Base-by-base conservation (phyloP, 306 rosid genomes). In the Corylus americana region DNA sequence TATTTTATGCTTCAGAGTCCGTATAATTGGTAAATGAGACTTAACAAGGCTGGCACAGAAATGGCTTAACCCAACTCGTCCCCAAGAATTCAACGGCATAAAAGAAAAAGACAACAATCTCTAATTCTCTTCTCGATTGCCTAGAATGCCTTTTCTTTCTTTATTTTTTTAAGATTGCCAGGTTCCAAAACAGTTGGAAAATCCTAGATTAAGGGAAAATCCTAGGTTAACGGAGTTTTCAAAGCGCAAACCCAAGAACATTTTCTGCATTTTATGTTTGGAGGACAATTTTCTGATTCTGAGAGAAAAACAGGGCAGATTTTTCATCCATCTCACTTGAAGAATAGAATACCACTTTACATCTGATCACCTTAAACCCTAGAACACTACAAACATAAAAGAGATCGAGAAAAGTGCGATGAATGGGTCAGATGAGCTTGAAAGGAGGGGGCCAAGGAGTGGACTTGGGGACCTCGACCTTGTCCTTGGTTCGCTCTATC, bases 371-470 rank as follows among this genome's bases (percentile, higher is more conserved):
- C 22, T 51, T 13, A 76, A 76, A 79, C 81, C 84, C 80, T 63
- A 11, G 80, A 2, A 2, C 59, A 74, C 59, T 45, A 57, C 73
- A 75, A 44, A 77, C 39, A n/a, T 20, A 8, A 8, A 55, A 18
- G 35, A 57, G 74, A 70, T 4, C 22, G 71, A 37, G 16, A 22
- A 2, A 9, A 31, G 13, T 1, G 8, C 2, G 5, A 1, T 11
- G 69, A 11, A 22, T 3, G 45, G 27, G 22, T 93, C 83, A 94
- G 78, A 92, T 89, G 74, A 94, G 97, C 90, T 94, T 94, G 90
- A 94, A 92, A 47, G 98, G 95, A 62, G 92, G 97, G 82, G 98
- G 98, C 98, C 98, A 94, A 79, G 98, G 98, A 78, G 98, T 90
- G 8, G 97, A 92, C 91, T 93, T 90, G 85, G 97, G 97, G 66